Evolutionary conservation across 371 early-diverging fungal genomes (phyloP), one percentile per base, ranked within the genome.

Genomic region (Zychaea mexicana): DNA sequence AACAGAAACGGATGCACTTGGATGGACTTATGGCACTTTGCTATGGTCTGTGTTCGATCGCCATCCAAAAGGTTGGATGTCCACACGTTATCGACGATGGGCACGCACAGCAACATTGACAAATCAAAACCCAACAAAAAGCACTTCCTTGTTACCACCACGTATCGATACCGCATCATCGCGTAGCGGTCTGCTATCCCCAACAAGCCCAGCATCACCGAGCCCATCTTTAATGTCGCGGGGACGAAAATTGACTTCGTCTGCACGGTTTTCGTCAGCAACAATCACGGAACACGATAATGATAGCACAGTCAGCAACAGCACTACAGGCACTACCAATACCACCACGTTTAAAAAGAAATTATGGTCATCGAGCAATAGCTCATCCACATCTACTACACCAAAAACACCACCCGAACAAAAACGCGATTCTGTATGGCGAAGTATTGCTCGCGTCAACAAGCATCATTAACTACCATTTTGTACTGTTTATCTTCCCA

Each of bases 1-100:
- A 2, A 42, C 36, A 17, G 30, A 59, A n/a, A 39, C 45, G 4
- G 68, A 67, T 42, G 66, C 55, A n/a, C 66, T 66, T 24, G 68
- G 68, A 38, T 67, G 68, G 68, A 31, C 42, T 13, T 67, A 67
- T 57, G 68, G 68, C 6, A 62, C 68, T 3, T 38, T 38, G n/a
- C 30, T 59, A 19, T 67, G 68, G 68, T 55, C 62, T 30, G 38
- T 63, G 5, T 67, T 67, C 54, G 60, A 59, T 28, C 28, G 42
- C 5, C 22, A 62, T 8, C 52, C 57, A 17, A 67, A 67, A 59
- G 68, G 68, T 3, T 67, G 60, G 60, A 30, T 62, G 17, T 67
- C 68, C 13, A 67, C 68, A 15, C 62, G 68, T 15, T 63, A 63
- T 22, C 62, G 68, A n/a, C 62, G 68, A 58, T 67, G 68, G 68